phyloP scores from a whole-genome alignment of 768 basidiomycete species.

The Filobasidium floriforme region DNA sequence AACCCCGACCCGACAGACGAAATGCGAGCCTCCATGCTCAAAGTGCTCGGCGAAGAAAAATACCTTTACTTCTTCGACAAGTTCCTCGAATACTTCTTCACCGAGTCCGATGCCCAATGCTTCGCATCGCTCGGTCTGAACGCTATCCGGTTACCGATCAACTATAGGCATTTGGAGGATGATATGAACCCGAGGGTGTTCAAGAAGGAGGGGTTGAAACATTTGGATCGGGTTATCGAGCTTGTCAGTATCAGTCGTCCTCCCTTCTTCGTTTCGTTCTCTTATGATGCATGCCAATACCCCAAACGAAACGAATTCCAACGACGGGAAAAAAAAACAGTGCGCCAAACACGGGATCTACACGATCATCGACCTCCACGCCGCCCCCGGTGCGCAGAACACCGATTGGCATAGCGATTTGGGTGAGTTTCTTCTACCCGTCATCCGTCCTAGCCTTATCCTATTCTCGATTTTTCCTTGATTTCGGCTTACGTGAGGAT shows the following conservation, averaged over 20 bases:
- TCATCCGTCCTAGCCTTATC: too few relatives aligned
- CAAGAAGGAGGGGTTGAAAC: slow-evolving; percentile 66
- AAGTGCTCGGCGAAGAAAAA: slow-evolving; percentile 57
- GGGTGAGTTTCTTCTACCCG: too few relatives aligned
- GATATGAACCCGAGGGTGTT: slow-evolving; percentile 72
- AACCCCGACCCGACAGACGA: slow-evolving; percentile 42
- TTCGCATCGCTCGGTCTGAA: slow-evolving; percentile 73
- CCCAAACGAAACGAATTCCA: too few relatives aligned
- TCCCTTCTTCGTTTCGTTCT: not conserved
- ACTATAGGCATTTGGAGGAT: slow-evolving; percentile 48
- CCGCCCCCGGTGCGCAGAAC: slow-evolving; percentile 49
- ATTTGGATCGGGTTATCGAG: slow-evolving; percentile 72
- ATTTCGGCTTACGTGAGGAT: too few relatives aligned
- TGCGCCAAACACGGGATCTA: slow-evolving; percentile 67
- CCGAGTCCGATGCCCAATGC: slow-evolving; percentile 64
- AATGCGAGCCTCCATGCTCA: slow-evolving; percentile 62
- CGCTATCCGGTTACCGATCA: slow-evolving; percentile 54
- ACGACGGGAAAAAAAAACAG: slow-evolving; percentile 12
- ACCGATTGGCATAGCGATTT: slow-evolving; percentile 69
- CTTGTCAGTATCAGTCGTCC: slow-evolving; percentile 36
- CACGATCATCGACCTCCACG: slow-evolving; percentile 73
- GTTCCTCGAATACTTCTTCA: slow-evolving; percentile 80
- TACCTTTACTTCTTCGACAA: slow-evolving; percentile 78
- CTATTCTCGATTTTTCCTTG: too few relatives aligned
- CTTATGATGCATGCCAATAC: too few relatives aligned